A percentile compares a stretch with the other conserved stretches of the same genome.
These are phyloP conservation scores for Pseudogymnoascus sp. DNA, from an alignment of 2,329 filamentous ascomycete species.

Conservation along the genomic window DNA sequence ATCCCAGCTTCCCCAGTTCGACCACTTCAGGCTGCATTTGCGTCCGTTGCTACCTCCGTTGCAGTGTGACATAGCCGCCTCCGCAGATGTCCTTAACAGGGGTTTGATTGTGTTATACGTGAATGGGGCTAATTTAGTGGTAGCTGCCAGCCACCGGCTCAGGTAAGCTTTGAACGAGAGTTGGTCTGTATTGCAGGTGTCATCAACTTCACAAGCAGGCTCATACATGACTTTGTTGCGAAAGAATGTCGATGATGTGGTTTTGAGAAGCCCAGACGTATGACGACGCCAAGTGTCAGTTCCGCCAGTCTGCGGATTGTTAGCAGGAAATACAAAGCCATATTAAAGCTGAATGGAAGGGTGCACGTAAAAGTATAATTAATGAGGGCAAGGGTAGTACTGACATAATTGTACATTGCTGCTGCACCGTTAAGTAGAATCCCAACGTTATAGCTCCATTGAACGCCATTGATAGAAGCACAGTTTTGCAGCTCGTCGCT, in stretches of 20 bases:
- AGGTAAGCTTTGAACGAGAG: conserved; percentile 59
- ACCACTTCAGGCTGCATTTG: conserved; percentile 57
- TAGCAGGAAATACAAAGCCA: background rate
- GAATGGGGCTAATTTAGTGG: conserved; percentile 57
- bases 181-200: conserved; percentile 55
- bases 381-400: conserved; percentile 17
- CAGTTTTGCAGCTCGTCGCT: conserved; percentile 51
- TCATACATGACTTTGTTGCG: conserved; percentile 56
- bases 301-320: conserved; percentile 36
- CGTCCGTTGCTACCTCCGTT: conserved; percentile 48
- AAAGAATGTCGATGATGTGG: conserved; percentile 48
- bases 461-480: conserved; percentile 49
- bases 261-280: conserved; percentile 49
- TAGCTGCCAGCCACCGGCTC: conserved; percentile 53
- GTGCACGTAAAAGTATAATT: too few species aligned
- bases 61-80: conserved; percentile 52
- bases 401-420: conserved; percentile 61
- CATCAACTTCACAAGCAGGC: conserved; percentile 55
- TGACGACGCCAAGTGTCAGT: conserved; percentile 50
- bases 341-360: background rate
- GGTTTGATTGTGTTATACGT: conserved; percentile 47
- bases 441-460: conserved; percentile 65
- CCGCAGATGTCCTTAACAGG: conserved; percentile 46
- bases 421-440: conserved; percentile 59
- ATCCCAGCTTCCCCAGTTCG: conserved; percentile 46